phyloP scores from a whole-genome alignment of 1,139 yeast genomes.

The Scheffersomyces quercinus region DNA sequence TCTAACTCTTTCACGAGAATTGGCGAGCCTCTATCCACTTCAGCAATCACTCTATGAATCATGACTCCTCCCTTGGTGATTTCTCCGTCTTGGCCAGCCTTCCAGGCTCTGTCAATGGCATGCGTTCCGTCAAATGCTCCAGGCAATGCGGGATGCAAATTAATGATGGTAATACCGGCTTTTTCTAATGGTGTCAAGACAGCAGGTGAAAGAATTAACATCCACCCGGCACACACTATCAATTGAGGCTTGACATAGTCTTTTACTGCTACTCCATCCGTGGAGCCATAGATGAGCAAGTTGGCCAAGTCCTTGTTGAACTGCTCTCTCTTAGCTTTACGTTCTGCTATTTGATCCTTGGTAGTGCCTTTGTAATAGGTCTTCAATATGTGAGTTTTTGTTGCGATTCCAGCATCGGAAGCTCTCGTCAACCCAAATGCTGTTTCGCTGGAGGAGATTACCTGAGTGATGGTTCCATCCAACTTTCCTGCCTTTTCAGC shows the following conservation, averaged over 20 bases:
- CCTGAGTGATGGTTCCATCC: constrained; percentile 64
- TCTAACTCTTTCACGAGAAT: constrained; percentile 76
- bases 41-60: constrained; percentile 94
- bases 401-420: constrained; percentile 60
- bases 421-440: constrained; percentile 91
- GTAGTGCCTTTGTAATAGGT: constrained; percentile 74
- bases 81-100: constrained; percentile 84
- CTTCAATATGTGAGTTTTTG: constrained; percentile 69
- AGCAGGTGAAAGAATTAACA: constrained; percentile 81
- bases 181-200: constrained; percentile 67
- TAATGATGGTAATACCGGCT: constrained; percentile 74
- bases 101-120: constrained; percentile 95
- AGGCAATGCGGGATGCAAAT: constrained; percentile 95
- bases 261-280: constrained; percentile 23
- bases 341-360: constrained; percentile 56
- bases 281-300: constrained; percentile 53
- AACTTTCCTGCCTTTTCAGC: constrained; percentile 50
- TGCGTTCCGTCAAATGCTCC: constrained; percentile 97
- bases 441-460: constrained; percentile 76
- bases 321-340: constrained; percentile 60
- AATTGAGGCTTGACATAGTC: constrained; percentile 63
- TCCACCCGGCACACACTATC: constrained; percentile 98
- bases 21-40: constrained; percentile 93
- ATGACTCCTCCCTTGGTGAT: constrained; percentile 86
- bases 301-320: constrained; percentile 81